A percentile compares a stretch with the other conserved stretches of the same genome.
Conservation (phyloP, 2,329 filamentous ascomycete species). For the Penicillium digitatum region DNA sequence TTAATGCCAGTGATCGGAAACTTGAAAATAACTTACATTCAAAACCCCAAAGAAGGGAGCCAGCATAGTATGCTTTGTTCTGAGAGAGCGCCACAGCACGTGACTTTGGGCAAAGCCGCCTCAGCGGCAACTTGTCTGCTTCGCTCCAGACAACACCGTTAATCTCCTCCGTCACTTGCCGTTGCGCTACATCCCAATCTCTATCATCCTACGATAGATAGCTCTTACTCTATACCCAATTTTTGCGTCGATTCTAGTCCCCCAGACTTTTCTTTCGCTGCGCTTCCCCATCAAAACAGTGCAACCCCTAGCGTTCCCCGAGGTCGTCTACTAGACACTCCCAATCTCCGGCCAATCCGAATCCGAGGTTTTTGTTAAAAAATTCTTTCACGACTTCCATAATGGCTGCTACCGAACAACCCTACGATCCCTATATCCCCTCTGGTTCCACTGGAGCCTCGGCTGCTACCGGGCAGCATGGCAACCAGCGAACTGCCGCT, state of each 20-base stretch:
- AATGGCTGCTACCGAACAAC: slow-evolving; percentile 55
- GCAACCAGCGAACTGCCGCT: slow-evolving; percentile 65
- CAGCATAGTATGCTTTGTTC: slow-evolving; percentile 2
- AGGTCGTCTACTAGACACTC: slow-evolving; percentile 9
- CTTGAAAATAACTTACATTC: background rate
- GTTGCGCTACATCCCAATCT: background rate
- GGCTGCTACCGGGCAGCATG: slow-evolving; percentile 51
- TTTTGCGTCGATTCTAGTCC: background rate
- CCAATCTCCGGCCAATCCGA: slow-evolving; percentile 12
- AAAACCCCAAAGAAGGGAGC: background rate
- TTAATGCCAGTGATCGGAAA: background rate
- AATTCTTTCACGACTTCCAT: slow-evolving; percentile 19
- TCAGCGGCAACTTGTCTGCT: slow-evolving; percentile 25
- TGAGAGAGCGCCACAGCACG: slow-evolving; percentile 24
- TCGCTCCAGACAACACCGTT: slow-evolving; percentile 11
- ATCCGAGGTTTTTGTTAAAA: slow-evolving; percentile 10
- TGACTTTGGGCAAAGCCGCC: slow-evolving; percentile 18
- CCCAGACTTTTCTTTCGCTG: background rate
- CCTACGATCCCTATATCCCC: slow-evolving; percentile 88
- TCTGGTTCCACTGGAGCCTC: slow-evolving; percentile 55
- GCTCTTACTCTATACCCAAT: background rate
- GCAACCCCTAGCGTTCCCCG: slow-evolving; percentile 16
- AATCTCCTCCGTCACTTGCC: background rate
- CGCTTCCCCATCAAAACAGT: slow-evolving; percentile 16
- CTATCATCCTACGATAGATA: background rate